phyloP scores from a whole-genome alignment of 306 rosid genomes.

The Erythrophleum fordii region DNA sequence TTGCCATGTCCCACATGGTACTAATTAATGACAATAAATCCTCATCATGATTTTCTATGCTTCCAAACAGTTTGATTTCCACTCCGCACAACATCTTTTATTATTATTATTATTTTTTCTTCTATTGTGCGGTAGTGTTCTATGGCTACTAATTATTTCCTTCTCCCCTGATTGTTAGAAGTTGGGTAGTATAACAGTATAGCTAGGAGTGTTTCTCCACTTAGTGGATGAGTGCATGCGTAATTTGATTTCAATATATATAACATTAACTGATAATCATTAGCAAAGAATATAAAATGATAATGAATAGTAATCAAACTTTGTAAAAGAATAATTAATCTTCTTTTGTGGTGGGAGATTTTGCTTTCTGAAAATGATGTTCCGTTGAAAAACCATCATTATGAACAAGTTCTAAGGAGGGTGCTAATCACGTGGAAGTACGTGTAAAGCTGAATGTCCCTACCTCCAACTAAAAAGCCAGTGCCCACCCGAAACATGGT shows the following conservation, averaged over 20 bases:
- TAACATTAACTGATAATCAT: background rate
- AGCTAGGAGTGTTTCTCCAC: background rate
- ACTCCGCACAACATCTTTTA: background rate
- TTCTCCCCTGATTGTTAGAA: background rate
- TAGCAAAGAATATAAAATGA: conserved; percentile 23
- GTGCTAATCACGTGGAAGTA: conserved; percentile 61
- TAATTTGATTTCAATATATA: background rate
- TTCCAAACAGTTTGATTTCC: conserved; percentile 35
- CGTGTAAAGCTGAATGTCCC: conserved; percentile 70
- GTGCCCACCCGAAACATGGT: conserved; percentile 59
- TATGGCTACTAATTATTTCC: background rate
- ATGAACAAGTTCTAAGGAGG: conserved; percentile 43
- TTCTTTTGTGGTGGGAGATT: background rate
- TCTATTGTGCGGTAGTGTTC: background rate
- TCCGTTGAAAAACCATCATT: conserved; percentile 53
- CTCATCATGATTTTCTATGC: conserved; percentile 37
- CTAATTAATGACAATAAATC: conserved; percentile 35
- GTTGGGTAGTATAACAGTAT: too few relatives aligned
- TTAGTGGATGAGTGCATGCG: background rate
- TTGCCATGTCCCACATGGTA: conserved; percentile 38
- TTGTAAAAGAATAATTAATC: conserved; percentile 37
- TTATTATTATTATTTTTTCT: background rate
- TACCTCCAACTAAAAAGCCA: conserved; percentile 47
- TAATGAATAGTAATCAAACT: conserved; percentile 49
- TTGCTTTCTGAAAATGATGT: conserved; percentile 47